A percentile compares a stretch with the other conserved stretches of the same genome.
These are phyloP conservation scores for Chaetothyriales sp. DNA, from an alignment of 2,329 filamentous ascomycete genomes.

Conservation along the genomic window DNA sequence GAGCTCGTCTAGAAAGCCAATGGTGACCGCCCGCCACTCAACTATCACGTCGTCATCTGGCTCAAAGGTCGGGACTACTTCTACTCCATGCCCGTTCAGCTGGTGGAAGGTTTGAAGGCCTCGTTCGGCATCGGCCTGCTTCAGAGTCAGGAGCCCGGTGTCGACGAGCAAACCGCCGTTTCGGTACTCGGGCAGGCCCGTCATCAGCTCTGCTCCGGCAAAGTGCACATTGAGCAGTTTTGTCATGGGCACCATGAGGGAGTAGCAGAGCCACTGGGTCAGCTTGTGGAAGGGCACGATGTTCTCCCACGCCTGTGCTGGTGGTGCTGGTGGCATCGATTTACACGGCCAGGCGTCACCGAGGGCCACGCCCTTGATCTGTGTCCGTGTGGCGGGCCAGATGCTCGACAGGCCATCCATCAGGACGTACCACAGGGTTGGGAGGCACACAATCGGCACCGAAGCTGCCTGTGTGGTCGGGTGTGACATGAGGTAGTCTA, in stretches of 20 bases:
- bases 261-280: conserved; percentile 89
- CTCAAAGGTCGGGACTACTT: conserved; percentile 59
- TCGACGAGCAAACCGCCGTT: conserved; percentile 83
- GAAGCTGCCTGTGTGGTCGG: conserved; percentile 79
- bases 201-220: conserved; percentile 65
- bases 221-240: conserved; percentile 67
- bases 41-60: conserved; percentile 64
- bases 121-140: conserved; percentile 51
- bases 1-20: conserved; percentile 59
- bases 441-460: conserved; percentile 70
- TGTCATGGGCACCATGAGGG: conserved; percentile 80
- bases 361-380: conserved; percentile 70
- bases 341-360: conserved; percentile 91
- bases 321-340: conserved; percentile 56
- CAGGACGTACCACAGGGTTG: conserved; percentile 78
- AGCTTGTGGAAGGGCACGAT: conserved; percentile 89
- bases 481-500: conserved; percentile 85
- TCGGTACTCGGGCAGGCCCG: conserved; percentile 78
- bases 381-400: conserved; percentile 76
- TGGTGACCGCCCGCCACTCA: conserved; percentile 62
- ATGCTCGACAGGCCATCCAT: conserved; percentile 76
- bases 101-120: conserved; percentile 55
- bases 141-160: conserved; percentile 64
- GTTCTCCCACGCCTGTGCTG: conserved; percentile 56
- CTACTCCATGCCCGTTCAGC: conserved; percentile 56